Conservation (phyloP, 352 stramenopile genomes). For the Lagenidium sp. region DNA sequence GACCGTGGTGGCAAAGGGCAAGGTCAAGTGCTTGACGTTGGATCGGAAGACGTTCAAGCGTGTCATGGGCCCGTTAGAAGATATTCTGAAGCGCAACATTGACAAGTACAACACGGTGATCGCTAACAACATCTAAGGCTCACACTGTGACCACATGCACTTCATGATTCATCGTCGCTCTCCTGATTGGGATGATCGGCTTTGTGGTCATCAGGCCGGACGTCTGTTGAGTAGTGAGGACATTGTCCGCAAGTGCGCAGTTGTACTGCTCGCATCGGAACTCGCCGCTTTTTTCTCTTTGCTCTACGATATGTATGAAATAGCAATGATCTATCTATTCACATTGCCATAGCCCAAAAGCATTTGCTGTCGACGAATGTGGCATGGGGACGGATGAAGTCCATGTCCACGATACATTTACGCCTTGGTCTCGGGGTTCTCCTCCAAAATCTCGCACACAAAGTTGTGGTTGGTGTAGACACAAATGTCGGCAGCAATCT, state of each 20-base stretch:
- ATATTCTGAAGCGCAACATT: constrained; percentile 89
- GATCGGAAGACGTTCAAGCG: constrained; percentile 92
- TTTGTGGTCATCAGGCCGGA: too few relatives aligned
- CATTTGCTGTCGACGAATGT: background rate
- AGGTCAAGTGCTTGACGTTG: constrained; percentile 86
- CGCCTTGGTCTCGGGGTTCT: constrained; percentile 40
- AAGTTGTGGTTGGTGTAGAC: constrained; percentile 99
- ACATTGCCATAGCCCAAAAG: constrained; percentile 5
- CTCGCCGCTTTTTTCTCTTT: constrained; percentile 5
- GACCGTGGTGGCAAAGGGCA: constrained; percentile 76
- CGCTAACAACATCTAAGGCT: constrained; percentile 83
- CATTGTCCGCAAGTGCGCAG: background rate
- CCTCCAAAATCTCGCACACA: constrained; percentile 88
- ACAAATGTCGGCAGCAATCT: constrained; percentile 97
- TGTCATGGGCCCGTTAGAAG: constrained; percentile 84
- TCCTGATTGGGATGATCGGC: too few relatives aligned
- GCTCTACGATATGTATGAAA: constrained; percentile 19
- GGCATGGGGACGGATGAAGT: background rate
- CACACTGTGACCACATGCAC: too few relatives aligned
- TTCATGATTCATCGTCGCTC: too few relatives aligned
- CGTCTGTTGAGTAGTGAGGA: too few relatives aligned
- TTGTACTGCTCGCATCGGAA: background rate
- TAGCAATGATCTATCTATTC: constrained; percentile 16
- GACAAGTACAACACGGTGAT: constrained; percentile 88
- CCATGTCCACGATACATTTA: constrained; percentile 7